Evolutionary conservation across 2,329 filamentous ascomycete species (phyloP).

Genomic region (Xylaria sp.): DNA sequence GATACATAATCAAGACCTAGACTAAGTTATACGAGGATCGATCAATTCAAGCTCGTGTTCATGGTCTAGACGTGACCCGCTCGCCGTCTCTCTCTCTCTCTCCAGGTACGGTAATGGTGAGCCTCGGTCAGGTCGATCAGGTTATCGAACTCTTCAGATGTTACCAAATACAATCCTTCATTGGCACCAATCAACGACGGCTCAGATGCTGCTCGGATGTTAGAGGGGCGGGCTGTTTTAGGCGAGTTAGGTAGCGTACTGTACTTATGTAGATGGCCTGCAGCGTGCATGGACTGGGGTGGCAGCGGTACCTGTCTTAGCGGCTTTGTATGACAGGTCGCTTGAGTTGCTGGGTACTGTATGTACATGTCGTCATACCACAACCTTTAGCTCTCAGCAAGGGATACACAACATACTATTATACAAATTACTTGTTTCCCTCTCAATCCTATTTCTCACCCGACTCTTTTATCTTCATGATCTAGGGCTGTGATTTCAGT

Average conservation of each 20-base stretch:
- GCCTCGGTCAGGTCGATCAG: conserved; percentile 12
- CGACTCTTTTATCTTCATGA: background rate
- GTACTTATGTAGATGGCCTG: background rate
- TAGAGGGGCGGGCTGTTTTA: background rate
- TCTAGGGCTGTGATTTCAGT: background rate
- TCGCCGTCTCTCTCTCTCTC: background rate
- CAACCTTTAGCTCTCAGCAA: background rate
- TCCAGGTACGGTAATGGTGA: conserved; percentile 14
- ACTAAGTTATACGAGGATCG: background rate
- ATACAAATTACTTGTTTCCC: background rate
- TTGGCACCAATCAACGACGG: conserved; percentile 19
- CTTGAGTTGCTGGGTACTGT: background rate
- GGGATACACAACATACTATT: background rate
- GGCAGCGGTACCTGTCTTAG: background rate
- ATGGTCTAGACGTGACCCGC: background rate
- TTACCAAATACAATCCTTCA: conserved; percentile 17
- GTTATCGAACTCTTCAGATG: conserved; percentile 3
- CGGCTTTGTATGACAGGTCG: background rate
- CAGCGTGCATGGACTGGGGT: conserved; percentile 11
- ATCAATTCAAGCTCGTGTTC: conserved; percentile 4
- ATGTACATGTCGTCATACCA: conserved; percentile 28
- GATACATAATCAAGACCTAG: conserved; percentile 75
- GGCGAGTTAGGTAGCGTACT: background rate
- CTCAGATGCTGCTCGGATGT: conserved; percentile 1
- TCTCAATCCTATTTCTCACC: background rate